Evolutionary conservation across 345 rosid species (phyloP), one percentile per base, ranked within the genome.

Genomic region (Trapa bicornis): DNA sequence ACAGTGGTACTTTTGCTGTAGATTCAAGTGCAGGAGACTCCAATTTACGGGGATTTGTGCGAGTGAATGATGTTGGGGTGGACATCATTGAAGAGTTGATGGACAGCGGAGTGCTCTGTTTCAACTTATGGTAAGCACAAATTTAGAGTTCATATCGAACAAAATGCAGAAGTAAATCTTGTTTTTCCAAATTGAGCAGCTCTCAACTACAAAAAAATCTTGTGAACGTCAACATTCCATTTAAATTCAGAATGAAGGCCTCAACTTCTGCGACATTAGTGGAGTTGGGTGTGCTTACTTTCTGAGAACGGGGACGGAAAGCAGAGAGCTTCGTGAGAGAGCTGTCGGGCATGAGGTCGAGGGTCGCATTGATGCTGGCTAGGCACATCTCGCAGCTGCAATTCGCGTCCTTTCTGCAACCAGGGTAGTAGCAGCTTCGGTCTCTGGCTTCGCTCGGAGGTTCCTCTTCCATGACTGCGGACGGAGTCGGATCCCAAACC

Each of bases 341-440:
- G 73, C 81, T 94, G 8, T 45, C 29, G n/a, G 95, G 86, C 88
- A 86, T 82, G 72, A 94, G 97, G 63, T 94, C 99, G 47, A 85
- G 90, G 50, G 90, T 94, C 37, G 96, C 96, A 62, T 79, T 87
- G 84, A 94, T 86, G 80, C 96, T 89, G 16, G 82, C 89, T 42
- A 91, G 75, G 81, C 97, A 94, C 42, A 89, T 87, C 37, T 85
- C 80, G 69, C 99, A 94, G 71, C 68, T 76, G 80, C 97, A 91
- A 47, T 89, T 87, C 72, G 96, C 96, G 45, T 85, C 93, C 78
- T 91, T 94, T 45, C 82, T 79, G 79, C 99, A 89, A 35, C 89
- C 86, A 1, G 96, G 99, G 77, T 74, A 91, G 83, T 94, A 91
- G 76, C 86, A 82, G 73, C 85, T 87, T 71, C 84, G 84, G 79